These are phyloP conservation scores for Penicillium brasilianum DNA, from an alignment of 2,329 filamentous ascomycete genomes.

Conservation along the genomic window DNA sequence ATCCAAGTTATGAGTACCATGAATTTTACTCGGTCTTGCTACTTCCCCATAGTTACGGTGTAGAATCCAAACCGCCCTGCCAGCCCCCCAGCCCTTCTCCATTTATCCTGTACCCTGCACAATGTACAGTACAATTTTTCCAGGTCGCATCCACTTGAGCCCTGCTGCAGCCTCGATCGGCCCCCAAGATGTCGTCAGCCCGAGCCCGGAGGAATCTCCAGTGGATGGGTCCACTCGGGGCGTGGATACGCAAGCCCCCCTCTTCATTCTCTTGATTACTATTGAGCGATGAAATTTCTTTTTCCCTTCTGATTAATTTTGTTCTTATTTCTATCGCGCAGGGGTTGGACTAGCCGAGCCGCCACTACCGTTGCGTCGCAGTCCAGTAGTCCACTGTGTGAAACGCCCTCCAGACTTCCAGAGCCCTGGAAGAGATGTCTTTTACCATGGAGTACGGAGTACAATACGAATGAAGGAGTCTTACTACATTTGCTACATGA, in stretches of 20 bases:
- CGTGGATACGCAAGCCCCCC: slow-evolving; percentile 17
- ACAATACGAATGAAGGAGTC: too few relatives aligned
- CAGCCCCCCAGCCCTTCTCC: neutral
- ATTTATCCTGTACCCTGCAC: neutral
- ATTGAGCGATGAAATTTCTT: neutral
- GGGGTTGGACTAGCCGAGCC: slow-evolving; percentile 32
- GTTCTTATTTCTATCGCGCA: slow-evolving; percentile 11
- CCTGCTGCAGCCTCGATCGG: slow-evolving; percentile 16
- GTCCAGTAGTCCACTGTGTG: slow-evolving; percentile 16
- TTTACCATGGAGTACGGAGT: too few relatives aligned
- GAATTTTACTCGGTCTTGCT: neutral
- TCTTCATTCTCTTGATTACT: neutral
- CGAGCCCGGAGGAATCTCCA: slow-evolving; percentile 13
- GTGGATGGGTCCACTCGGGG: slow-evolving; percentile 18
- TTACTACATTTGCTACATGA: neutral
- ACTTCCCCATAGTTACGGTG: neutral
- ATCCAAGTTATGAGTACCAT: neutral
- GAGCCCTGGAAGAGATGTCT: neutral
- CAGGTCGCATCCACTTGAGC: neutral
- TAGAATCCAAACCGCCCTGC: neutral
- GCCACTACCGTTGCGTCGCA: slow-evolving; percentile 24
- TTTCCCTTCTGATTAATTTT: neutral
- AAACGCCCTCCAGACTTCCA: slow-evolving; percentile 15
- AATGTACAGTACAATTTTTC: neutral
- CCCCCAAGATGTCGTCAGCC: slow-evolving; percentile 23